Percentiles rank a stretch among this genome's conserved stretches.
These are phyloP conservation scores for Crotalaria pallida DNA, from an alignment of 306 rosid species.

Conservation along the genomic window DNA sequence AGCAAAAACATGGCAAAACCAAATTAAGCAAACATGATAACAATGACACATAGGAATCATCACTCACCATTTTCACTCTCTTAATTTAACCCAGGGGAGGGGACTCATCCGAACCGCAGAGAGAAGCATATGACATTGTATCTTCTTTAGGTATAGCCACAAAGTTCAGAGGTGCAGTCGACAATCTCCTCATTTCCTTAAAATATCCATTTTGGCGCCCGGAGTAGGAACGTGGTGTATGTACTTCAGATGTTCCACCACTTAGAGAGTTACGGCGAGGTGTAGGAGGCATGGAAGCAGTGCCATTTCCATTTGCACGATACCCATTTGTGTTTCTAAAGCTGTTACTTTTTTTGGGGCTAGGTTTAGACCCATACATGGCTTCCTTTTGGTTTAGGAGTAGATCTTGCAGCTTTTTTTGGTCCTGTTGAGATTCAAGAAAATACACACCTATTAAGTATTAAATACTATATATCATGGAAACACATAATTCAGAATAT, in stretches of 20 bases:
- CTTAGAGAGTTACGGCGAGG: slow-evolving; percentile 86
- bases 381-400: slow-evolving; percentile 91
- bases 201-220: slow-evolving; percentile 92
- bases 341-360: slow-evolving; percentile 85
- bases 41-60: neutral
- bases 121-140: slow-evolving; percentile 79
- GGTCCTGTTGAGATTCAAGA: slow-evolving; percentile 54
- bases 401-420: slow-evolving; percentile 91
- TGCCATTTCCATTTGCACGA: slow-evolving; percentile 67
- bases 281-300: slow-evolving; percentile 65
- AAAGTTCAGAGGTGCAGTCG: slow-evolving; percentile 80
- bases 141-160: slow-evolving; percentile 88
- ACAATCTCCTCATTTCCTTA: slow-evolving; percentile 76
- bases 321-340: slow-evolving; percentile 73
- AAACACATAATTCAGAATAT: neutral
- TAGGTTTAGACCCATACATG: slow-evolving; percentile 84
- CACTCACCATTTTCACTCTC: slow-evolving; percentile 30
- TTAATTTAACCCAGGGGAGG: slow-evolving; percentile 61
- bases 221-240: slow-evolving; percentile 84
- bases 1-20: neutral
- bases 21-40: neutral
- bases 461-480: neutral
- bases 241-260: slow-evolving; percentile 62
- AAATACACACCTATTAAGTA: neutral
- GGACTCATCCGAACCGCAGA: slow-evolving; percentile 84